These are phyloP conservation scores for Leishmania tarentolae DNA, from an alignment of 208 protist genomes.

Conservation along the genomic window DNA sequence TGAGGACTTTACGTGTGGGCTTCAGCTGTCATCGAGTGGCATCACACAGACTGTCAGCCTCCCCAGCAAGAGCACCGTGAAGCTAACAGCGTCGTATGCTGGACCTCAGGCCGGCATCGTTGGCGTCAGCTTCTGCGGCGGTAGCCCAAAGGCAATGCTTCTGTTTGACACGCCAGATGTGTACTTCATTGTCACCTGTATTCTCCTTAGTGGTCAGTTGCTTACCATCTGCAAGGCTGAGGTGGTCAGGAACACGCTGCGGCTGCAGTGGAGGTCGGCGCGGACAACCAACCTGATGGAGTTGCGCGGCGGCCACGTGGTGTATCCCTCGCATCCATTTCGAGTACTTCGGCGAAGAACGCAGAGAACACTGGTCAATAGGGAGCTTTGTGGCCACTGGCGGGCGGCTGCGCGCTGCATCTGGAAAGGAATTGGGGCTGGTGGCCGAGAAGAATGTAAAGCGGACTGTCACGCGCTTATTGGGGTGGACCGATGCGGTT, in stretches of 20 bases:
- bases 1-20: constrained; percentile 26
- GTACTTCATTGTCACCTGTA: constrained; percentile 31
- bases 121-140: constrained; percentile 19
- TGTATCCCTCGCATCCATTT: neutral
- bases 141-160: constrained; percentile 45
- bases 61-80: constrained; percentile 25
- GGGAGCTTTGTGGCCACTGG: constrained; percentile 14
- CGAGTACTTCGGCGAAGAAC: neutral
- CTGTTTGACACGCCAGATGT: constrained; percentile 43
- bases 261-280: constrained; percentile 41
- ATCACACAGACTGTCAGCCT: constrained; percentile 30
- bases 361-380: neutral
- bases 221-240: constrained; percentile 33
- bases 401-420: constrained; percentile 16
- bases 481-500: constrained; percentile 18
- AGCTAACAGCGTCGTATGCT: constrained; percentile 17
- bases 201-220: constrained; percentile 21
- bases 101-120: constrained; percentile 23
- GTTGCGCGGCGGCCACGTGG: constrained; percentile 23
- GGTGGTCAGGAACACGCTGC: constrained; percentile 34
- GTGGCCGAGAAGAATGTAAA: constrained; percentile 32
- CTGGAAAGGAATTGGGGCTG: constrained; percentile 26
- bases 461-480: constrained; percentile 36
- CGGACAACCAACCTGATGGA: constrained; percentile 29
- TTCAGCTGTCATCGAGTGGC: constrained; percentile 22